Evolutionary conservation across 306 rosid species (phyloP), one percentile per base, ranked within the genome.

Genomic region (Heteromeles arbutifolia): DNA sequence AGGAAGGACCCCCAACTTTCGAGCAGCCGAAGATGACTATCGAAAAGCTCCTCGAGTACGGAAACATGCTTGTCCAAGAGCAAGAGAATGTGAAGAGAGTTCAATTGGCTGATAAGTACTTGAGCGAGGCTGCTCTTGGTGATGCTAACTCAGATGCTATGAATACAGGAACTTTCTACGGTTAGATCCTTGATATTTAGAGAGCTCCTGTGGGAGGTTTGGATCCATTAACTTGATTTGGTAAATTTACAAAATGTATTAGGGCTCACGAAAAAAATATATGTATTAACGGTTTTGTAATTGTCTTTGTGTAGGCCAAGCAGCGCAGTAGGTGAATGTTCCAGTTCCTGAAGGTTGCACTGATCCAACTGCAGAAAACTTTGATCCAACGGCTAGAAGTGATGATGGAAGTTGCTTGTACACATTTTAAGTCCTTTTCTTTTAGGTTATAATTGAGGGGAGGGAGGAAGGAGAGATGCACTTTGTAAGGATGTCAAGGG

Each of bases 341-440:
- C 96, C 91, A 4, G 73, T 90, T 63, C 91, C 95, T 26, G 91
- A 86, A 84, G 93, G 91, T 29, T 89, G 93, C 61, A 90, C 92
- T 9, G 94, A 92, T 83, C 94, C 77, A 70, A 87, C 21, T 79
- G 97, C 89, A 39, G 0, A 2, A 48, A 92, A 88, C 87, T 93
- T 77, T 65, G 95, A 87, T 74, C 97, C 98, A 77, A 93, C 89
- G 59, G 95, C 97, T 21, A 89, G 93, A 81, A 93, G 94, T 74
- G 96, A 93, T 73, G 92, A 93, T 84, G 96, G 97, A 57, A 85
- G 79, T 77, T 93, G 95, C 78, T 18, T 39, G 34, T 89, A 84
- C 84, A 74, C 53, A 69, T n/a, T 82, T 65, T 87, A 84, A 70
- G 83, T 72, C 72, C 32, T 80, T 70, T 81, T 41, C 74, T 63